Evolutionary conservation across 75 land plant genomes (phyloP).

Genomic region (Chamaecyparis obtusa): DNA sequence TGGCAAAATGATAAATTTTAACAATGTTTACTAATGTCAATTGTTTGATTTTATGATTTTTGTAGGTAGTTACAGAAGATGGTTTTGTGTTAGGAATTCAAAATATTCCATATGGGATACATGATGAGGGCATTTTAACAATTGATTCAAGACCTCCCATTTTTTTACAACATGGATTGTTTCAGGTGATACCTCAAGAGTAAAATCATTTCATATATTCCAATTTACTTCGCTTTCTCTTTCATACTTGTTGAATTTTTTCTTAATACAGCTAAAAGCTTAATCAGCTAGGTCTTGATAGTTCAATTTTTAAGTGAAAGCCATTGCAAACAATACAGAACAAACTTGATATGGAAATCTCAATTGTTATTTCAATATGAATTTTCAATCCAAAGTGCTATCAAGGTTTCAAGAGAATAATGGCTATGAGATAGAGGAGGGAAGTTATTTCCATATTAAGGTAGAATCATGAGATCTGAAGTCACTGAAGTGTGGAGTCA

Average conservation of each 20-base stretch:
- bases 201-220: neutral
- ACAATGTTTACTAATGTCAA: neutral
- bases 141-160: constrained; percentile 53
- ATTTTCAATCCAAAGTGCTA: neutral
- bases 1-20: neutral
- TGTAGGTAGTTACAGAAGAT: constrained; percentile 71
- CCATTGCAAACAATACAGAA: neutral
- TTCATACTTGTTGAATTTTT: neutral
- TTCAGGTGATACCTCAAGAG: constrained; percentile 49
- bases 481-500: neutral
- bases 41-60: neutral
- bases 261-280: neutral
- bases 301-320: neutral
- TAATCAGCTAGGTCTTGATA: neutral
- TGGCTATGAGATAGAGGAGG: neutral
- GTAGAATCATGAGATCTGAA: neutral
- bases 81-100: constrained; percentile 77
- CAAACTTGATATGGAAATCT: neutral
- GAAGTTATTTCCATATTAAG: neutral
- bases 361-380: neutral
- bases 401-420: neutral
- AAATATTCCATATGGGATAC: constrained; percentile 53
- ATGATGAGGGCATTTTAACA: constrained; percentile 1
- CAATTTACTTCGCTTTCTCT: neutral
- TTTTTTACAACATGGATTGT: constrained; percentile 87